Percentiles rank a stretch among this genome's conserved stretches.
Evolutionary conservation across 352 stramenopile species (phyloP).

Genomic region (Thalassiosira livingstoniorum): DNA sequence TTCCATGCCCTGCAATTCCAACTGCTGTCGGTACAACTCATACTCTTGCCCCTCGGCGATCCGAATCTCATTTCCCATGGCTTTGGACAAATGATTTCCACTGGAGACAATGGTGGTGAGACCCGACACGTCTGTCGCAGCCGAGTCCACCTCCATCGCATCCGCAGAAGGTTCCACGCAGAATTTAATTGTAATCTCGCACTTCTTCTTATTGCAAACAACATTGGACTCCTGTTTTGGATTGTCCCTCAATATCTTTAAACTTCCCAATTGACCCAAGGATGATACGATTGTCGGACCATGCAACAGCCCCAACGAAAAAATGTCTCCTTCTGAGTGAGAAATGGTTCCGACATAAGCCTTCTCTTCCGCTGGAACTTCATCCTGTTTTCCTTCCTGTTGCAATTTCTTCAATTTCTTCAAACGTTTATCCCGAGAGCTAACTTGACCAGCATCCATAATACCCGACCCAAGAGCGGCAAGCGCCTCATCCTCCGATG

Average conservation of each 20-base stretch:
- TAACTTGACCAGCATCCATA: slow-evolving; percentile 61
- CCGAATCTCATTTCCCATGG: slow-evolving; percentile 42
- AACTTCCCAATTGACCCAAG: slow-evolving; percentile 6
- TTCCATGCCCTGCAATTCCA: slow-evolving; percentile 14
- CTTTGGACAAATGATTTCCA: slow-evolving; percentile 18
- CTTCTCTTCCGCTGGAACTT: neutral
- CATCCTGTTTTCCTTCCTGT: slow-evolving; percentile 5
- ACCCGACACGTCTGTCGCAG: neutral
- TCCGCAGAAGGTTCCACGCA: slow-evolving; percentile 36
- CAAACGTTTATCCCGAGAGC: slow-evolving; percentile 51
- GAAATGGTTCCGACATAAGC: slow-evolving; percentile 5
- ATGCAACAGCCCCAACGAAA: slow-evolving; percentile 25
- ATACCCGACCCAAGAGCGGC: slow-evolving; percentile 51
- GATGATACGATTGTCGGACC: slow-evolving; percentile 15
- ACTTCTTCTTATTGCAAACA: slow-evolving; percentile 61
- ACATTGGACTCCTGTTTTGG: slow-evolving; percentile 39
- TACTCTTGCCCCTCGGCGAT: slow-evolving; percentile 45
- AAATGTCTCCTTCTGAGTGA: neutral
- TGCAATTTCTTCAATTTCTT: slow-evolving; percentile 45
- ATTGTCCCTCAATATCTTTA: slow-evolving; percentile 45
- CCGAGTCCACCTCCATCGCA: neutral
- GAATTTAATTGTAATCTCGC: slow-evolving; percentile 77
- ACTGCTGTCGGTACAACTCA: slow-evolving; percentile 32
- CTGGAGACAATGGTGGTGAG: slow-evolving; percentile 10
- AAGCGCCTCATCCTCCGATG: slow-evolving; percentile 58